Evolutionary conservation across 2,329 filamentous ascomycete species (phyloP).

Genomic region (Esteya vermicola): DNA sequence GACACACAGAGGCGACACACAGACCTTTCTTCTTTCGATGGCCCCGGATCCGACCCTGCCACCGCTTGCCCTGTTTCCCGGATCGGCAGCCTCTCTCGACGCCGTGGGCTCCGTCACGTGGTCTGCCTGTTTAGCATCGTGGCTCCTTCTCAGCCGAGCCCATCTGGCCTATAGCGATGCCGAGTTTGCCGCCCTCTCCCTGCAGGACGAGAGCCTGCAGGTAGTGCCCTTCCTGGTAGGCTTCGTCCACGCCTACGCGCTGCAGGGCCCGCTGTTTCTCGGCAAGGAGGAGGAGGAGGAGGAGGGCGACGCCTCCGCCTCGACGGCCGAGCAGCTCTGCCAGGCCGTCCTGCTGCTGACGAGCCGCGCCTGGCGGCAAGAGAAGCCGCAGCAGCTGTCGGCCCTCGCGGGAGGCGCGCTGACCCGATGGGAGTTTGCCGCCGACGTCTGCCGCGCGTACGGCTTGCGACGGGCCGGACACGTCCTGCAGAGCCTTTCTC

Average conservation of each 20-base stretch:
- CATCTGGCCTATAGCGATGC: conserved; percentile 45
- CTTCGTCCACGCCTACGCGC: conserved; percentile 37
- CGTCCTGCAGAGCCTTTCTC: conserved; percentile 35
- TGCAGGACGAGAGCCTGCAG: conserved; percentile 44
- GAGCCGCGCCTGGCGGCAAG: conserved; percentile 27
- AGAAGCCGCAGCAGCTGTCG: conserved; percentile 31
- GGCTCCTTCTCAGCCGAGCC: conserved; percentile 52
- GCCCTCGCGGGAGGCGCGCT: conserved; percentile 42
- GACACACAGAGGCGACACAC: no score
- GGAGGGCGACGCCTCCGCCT: no score
- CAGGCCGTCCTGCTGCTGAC: no score
- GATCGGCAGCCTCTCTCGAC: conserved; percentile 46
- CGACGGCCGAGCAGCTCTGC: no score
- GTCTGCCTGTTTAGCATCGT: conserved; percentile 63
- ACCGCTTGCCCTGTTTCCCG: conserved; percentile 63
- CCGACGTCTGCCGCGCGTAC: conserved; percentile 54
- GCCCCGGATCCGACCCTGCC: conserved; percentile 43
- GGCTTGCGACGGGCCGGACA: conserved; percentile 45
- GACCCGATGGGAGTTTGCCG: conserved; percentile 48
- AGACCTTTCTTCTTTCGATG: conserved; percentile 15
- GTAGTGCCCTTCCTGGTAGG: conserved; percentile 52
- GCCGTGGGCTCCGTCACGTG: conserved; percentile 58
- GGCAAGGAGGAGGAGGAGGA: no score
- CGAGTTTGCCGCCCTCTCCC: conserved; percentile 36
- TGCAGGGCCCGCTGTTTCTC: conserved; percentile 50